A percentile compares a stretch with the other conserved stretches of the same genome.
Evolutionary conservation across 345 rosid species (phyloP).

Genomic region (Pistacia vera): DNA sequence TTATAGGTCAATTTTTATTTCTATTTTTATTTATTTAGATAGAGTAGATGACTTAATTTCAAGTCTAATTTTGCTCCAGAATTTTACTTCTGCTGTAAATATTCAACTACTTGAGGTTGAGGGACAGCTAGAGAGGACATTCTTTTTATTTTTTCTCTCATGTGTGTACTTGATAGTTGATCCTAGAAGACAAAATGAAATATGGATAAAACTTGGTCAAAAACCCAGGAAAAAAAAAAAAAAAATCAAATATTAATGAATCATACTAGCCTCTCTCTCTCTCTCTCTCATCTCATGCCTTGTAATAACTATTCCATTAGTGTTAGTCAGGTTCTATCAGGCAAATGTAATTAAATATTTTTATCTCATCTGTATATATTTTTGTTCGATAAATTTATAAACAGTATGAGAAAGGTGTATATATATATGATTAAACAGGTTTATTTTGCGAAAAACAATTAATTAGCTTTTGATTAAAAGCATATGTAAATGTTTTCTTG

Average conservation of each 20-base stretch:
- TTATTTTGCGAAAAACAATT: too few relatives aligned
- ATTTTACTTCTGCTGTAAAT: not conserved
- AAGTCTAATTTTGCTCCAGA: not conserved
- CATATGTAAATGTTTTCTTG: too few relatives aligned
- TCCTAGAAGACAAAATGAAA: not conserved
- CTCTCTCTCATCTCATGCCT: not conserved
- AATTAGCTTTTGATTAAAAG: too few relatives aligned
- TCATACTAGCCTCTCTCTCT: not conserved
- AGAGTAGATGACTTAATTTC: not conserved
- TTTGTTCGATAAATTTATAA: too few relatives aligned
- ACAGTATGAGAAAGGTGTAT: too few relatives aligned
- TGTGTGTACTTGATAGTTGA: not conserved
- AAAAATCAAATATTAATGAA: not conserved
- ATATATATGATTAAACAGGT: too few relatives aligned
- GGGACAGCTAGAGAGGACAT: slow-evolving; percentile 1
- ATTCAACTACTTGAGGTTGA: too few relatives aligned
- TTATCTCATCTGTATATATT: too few relatives aligned
- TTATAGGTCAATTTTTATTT: not conserved
- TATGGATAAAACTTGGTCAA: not conserved
- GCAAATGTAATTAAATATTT: too few relatives aligned
- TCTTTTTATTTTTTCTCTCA: not conserved
- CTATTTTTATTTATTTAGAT: too few relatives aligned
- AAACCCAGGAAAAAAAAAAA: not conserved
- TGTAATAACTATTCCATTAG: not conserved
- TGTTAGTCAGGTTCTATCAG: too few relatives aligned